Percentiles rank a stretch among this genome's conserved stretches.
phyloP scores from a whole-genome alignment of 1,284 basidiomycete genomes.

The Leccinum solheimii region DNA sequence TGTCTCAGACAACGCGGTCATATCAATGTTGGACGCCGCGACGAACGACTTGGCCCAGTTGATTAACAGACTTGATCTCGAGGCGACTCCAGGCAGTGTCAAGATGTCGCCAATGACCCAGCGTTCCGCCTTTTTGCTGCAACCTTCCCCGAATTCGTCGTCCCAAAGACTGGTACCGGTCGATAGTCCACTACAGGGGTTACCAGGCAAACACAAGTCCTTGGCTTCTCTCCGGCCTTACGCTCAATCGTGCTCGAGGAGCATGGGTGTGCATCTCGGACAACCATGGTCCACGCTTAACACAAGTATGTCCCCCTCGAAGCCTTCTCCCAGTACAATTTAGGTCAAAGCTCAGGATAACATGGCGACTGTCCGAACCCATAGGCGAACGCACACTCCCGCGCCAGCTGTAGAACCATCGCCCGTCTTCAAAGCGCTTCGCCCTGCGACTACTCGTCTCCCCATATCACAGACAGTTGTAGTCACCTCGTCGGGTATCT shows the following conservation, averaged over 20 bases:
- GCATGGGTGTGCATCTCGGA: slow-evolving; percentile 40
- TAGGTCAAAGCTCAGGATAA: slow-evolving; percentile 7
- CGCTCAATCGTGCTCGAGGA: slow-evolving; percentile 44
- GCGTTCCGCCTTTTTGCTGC: slow-evolving; percentile 23
- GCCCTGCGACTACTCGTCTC: slow-evolving; percentile 43
- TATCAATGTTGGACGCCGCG: slow-evolving; percentile 70
- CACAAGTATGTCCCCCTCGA: slow-evolving; percentile 49
- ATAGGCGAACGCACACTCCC: slow-evolving; percentile 55
- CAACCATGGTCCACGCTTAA: slow-evolving; percentile 61
- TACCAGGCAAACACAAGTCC: slow-evolving; percentile 45
- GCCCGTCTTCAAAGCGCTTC: slow-evolving; percentile 59
- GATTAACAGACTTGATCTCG: slow-evolving; percentile 71
- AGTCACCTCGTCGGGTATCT: slow-evolving; percentile 9
- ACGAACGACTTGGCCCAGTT: slow-evolving; percentile 75
- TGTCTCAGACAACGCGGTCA: slow-evolving; percentile 45
- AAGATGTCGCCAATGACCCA: slow-evolving; percentile 44
- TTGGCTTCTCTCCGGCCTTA: slow-evolving; percentile 63
- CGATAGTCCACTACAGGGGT: slow-evolving; percentile 44
- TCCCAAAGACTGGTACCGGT: slow-evolving; percentile 16
- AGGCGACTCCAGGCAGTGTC: slow-evolving; percentile 65
- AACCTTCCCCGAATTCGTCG: neutral
- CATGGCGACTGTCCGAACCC: slow-evolving; percentile 35
- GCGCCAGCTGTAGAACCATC: slow-evolving; percentile 50
- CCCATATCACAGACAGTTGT: slow-evolving; percentile 17
- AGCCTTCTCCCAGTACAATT: slow-evolving; percentile 28